A percentile compares a stretch with the other conserved stretches of the same genome.
phyloP scores from a whole-genome alignment of 2,329 filamentous ascomycete species.

The Alternaria brassicicola region DNA sequence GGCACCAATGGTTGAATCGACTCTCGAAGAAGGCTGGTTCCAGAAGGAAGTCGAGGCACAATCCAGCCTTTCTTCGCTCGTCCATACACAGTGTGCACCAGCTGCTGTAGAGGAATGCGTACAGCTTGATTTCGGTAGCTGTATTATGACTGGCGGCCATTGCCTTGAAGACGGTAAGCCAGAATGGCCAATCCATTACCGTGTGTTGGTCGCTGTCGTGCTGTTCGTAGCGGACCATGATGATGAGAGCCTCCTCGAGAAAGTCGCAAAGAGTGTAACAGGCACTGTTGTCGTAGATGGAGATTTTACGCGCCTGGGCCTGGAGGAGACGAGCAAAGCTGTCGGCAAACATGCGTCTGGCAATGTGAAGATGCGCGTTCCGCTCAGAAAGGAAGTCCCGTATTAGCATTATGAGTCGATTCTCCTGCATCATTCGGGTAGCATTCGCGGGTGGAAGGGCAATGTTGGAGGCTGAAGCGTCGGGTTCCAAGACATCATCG shows the following conservation, averaged over 20 bases:
- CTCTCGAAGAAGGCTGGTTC: conserved; percentile 76
- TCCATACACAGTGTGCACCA: conserved; percentile 76
- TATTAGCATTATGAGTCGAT: conserved; percentile 80
- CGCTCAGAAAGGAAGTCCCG: conserved; percentile 76
- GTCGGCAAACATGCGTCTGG: conserved; percentile 75
- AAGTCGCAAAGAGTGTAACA: conserved; percentile 94
- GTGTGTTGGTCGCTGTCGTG: conserved; percentile 49
- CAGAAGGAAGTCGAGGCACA: conserved; percentile 79
- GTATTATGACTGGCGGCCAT: conserved; percentile 86
- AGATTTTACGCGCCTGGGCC: conserved; percentile 74
- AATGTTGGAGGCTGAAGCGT: conserved; percentile 68
- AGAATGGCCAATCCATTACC: conserved; percentile 80
- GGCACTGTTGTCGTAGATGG: conserved; percentile 79
- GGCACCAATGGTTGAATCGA: conserved; percentile 92
- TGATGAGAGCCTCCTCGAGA: conserved; percentile 77
- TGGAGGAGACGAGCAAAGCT: conserved; percentile 76
- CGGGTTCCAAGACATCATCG: conserved; percentile 68
- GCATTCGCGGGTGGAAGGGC: conserved; percentile 72
- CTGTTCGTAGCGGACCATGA: conserved; percentile 67
- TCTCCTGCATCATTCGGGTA: conserved; percentile 83
- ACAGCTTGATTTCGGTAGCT: conserved; percentile 84
- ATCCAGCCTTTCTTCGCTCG: conserved; percentile 67
- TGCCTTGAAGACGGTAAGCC: conserved; percentile 78
- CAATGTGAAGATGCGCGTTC: conserved; percentile 58
- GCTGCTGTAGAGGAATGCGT: conserved; percentile 78